Base-by-base conservation (phyloP, 179 eudicot species). In the Dionaea muscipula region DNA sequence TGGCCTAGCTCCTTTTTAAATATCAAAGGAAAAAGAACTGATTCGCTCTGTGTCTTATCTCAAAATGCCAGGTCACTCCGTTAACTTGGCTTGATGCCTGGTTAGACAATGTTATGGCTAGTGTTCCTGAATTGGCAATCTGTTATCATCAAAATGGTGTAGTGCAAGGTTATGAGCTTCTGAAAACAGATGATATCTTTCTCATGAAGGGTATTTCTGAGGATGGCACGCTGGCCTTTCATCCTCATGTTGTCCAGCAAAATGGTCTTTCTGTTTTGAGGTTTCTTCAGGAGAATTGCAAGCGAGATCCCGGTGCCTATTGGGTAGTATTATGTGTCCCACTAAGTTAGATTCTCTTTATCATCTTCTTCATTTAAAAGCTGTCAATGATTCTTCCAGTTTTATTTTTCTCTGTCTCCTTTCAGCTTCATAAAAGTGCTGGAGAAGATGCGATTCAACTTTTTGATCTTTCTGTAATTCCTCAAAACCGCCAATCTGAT, bases 251-350 rank as follows among this genome's bases (percentile, higher is more conserved):
- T 56, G 95, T 90, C 70, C 95, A 84, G 59, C 90, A 90, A 76
- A 90, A 90, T 67, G 97, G 97, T 35, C 85, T 81, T 40, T 81
- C 95, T 38, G 97, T 90, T 59, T 71, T 90, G 66, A 82, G 95
- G 59, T 90, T 90, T 69, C 93, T 90, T 62, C 75, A 90, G 72
- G 94, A 80, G 37, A 90, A 90, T 63, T 90, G 97, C 82, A 78
- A 80, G 75, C 94, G 78, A 72, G 97, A 90, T 63, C 97, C 95
- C 26, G 97, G 97, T 70, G 97, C 95, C 76, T 90, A 90, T 67
- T 86, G 95, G 95, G 95, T 90, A 86, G 35, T 27, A 25, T 44
- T 51, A 8, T 33, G 16, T 49, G 36, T 26, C 62, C n/a, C n/a
- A n/a, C n/a, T n/a, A n/a, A n/a, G n/a, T n/a, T n/a, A n/a, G n/a